Base-by-base conservation (phyloP, 2,329 filamentous ascomycete species). In the Aspergillus cejpii region DNA sequence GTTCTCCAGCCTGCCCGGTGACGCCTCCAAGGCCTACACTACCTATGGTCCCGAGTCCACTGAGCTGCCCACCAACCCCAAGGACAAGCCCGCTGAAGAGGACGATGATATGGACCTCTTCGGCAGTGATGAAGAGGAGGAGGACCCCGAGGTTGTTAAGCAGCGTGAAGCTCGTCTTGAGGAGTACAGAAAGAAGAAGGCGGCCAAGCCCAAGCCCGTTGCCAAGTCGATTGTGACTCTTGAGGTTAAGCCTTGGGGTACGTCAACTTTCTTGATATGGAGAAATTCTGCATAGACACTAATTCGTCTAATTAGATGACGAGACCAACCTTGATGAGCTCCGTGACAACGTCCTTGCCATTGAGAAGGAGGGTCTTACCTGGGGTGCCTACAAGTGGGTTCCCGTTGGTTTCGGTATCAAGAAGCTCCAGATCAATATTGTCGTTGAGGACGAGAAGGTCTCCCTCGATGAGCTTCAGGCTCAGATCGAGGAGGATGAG, bases 231-330 rank as follows among this genome's bases (percentile, higher is more conserved):
- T 97, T 52, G 89, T 97, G 64, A 97, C 89, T 56, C 63, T 98
- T 58, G 91, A 97, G 64, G 86, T 98, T 58, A 98, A 98, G 83
- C 92, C 92, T 65, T 97, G 92, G 91, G 92, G 91, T 95, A 85
- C 60, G 86, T 77, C 50, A 51, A 17, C n/a, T n/a, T n/a, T n/a
- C n/a, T n/a, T n/a, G n/a, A n/a, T n/a, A n/a, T n/a, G n/a, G n/a
- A n/a, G n/a, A n/a, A n/a, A n/a, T n/a, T n/a, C n/a, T n/a, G n/a
- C n/a, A n/a, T n/a, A n/a, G n/a, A n/a, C n/a, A 33, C 59, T 63
- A 54, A 62, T 29, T 14, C 24, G 11, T 4, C 24, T 29, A 20
- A 20, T 20, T 47, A 80, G 87, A 95, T 73, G 89, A 96, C 62
- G 89, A 95, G 83, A 97, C 91, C 61, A 79, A 94, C 73, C 89